Conservation (phyloP, 352 stramenopile genomes). For the Phytopythium vexans region DNA sequence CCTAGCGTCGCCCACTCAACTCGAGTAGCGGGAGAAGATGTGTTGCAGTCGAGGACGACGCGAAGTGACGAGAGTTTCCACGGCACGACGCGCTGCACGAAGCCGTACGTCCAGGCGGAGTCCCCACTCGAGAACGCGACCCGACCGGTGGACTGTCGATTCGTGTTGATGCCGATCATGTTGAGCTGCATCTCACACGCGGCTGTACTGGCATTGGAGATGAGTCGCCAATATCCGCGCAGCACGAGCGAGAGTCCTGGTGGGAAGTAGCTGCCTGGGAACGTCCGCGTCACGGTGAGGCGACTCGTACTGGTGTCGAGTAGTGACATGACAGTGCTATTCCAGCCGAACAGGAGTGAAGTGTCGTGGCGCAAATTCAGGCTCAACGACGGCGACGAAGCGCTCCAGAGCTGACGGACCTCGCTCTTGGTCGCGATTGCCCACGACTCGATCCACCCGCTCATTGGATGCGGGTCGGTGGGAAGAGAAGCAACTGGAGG, state of each 20-base stretch:
- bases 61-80: slow-evolving; percentile 34
- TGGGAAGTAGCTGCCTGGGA: slow-evolving; percentile 33
- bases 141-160: background rate
- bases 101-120: slow-evolving; percentile 44
- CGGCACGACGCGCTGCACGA: slow-evolving; percentile 23
- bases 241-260: slow-evolving; percentile 33
- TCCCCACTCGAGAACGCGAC: slow-evolving; percentile 6
- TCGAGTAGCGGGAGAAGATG: slow-evolving; percentile 14
- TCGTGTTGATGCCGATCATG: slow-evolving; percentile 24
- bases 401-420: slow-evolving; percentile 26
- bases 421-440: slow-evolving; percentile 26
- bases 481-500: slow-evolving; percentile 6
- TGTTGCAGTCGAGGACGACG: slow-evolving; percentile 41
- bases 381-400: slow-evolving; percentile 9
- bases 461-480: slow-evolving; percentile 27
- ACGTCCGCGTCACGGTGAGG: slow-evolving; percentile 21
- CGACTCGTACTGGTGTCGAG: slow-evolving; percentile 9
- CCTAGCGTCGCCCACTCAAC: slow-evolving; percentile 56
- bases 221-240: slow-evolving; percentile 36
- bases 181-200: slow-evolving; percentile 24
- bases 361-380: slow-evolving; percentile 18
- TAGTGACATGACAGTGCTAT: slow-evolving; percentile 35
- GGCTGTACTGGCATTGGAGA: background rate
- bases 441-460: slow-evolving; percentile 53
- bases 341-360: slow-evolving; percentile 33